Evolutionary conservation across 2,329 filamentous ascomycete species (phyloP), one percentile per base, ranked within the genome.

Genomic region (Fusarium phyllophilum): DNA sequence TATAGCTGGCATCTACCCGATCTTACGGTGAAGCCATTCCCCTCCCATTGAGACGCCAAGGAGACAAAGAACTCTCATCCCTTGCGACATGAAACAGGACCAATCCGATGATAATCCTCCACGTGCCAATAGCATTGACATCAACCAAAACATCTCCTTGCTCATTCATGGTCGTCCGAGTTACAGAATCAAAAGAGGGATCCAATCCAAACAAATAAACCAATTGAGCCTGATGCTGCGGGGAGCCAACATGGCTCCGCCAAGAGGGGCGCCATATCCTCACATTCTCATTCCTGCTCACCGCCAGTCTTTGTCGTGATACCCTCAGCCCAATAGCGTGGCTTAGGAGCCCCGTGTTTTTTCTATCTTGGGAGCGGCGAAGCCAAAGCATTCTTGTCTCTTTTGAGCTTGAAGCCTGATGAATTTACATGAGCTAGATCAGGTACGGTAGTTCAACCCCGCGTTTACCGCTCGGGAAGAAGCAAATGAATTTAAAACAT

Each of bases 381-480:
- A 75, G 73, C 58, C 49, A 31, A 36, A 41, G 49, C 48, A 42
- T 38, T 61, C n/a, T 38, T 45, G 34, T 29, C 42, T 58, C 45
- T 24, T 42, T 39, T 24, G 29, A 26, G 55, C 48, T 24, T 52
- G 44, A 42, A 42, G 34, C 51, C 34, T 26, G 46, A 24, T 34
- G 22, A 55, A 10, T 55, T 39, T 38, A 45, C 51, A 38, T 39
- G 51, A 38, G 26, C 65, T 68, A 68, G 63, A 68, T 68, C 63
- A 62, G 46, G 63, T 62, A 48, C 63, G 55, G 63, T 58, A 68
- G 63, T 68, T 58, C 33, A 52, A 67, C 76, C 76, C 77, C 77
- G 77, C 77, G 76, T 78, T 79, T 78, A 73, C 76, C 77, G 77
- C 63, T 67, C 49, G 51, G 46, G 41, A 41, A 44, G 29, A 51